Conservation (phyloP, 768 basidiomycete genomes). For the Trametes cingulata region DNA sequence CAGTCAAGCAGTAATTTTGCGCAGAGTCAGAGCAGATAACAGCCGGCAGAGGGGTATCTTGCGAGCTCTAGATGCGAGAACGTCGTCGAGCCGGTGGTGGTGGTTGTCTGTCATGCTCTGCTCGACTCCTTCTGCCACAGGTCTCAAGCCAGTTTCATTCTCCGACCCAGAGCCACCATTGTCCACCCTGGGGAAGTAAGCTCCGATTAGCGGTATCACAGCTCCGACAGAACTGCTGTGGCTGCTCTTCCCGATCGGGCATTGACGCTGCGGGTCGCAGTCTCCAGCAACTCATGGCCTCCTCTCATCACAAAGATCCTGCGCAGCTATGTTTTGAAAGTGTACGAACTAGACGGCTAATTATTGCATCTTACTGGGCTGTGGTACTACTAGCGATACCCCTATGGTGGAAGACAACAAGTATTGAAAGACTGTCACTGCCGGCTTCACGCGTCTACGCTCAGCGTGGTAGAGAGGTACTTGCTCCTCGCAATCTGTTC, state of each 20-base stretch:
- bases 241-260: conserved; percentile 8
- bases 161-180: not conserved
- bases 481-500: not conserved
- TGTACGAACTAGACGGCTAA: conserved; percentile 49
- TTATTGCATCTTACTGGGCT: conserved; percentile 77
- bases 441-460: conserved; percentile 61
- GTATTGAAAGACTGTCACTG: conserved; percentile 79
- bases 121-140: conserved; percentile 16
- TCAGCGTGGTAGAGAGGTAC: conserved; percentile 40
- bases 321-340: conserved; percentile 55
- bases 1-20: conserved; percentile 16
- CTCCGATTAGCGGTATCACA: not conserved
- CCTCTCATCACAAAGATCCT: conserved; percentile 42
- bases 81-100: conserved; percentile 11
- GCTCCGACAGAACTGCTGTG: not conserved
- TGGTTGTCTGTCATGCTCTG: conserved; percentile 16
- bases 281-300: not conserved
- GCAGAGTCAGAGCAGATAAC: not conserved
- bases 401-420: conserved; percentile 93
- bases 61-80: conserved; percentile 16
- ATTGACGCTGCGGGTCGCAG: not conserved
- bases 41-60: conserved; percentile 14
- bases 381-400: conserved; percentile 79
- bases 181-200: not conserved
- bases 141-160: not conserved